phyloP scores from a whole-genome alignment of 2,329 filamentous ascomycete species.

The Chrysoporthe deuterocubensis region DNA sequence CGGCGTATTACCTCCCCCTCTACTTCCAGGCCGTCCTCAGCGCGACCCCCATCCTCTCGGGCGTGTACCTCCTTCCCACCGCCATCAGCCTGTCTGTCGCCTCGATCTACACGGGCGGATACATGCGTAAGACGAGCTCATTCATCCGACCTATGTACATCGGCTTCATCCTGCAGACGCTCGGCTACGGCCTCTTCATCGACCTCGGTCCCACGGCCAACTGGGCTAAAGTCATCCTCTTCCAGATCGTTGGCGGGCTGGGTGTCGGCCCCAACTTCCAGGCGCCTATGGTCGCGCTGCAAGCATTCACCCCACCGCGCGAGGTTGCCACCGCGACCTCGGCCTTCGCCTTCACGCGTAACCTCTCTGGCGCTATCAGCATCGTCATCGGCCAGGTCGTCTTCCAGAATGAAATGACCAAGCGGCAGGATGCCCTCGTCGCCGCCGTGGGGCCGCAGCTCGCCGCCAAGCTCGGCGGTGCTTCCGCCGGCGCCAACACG shows the following conservation, averaged over 20 bases:
- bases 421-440: conserved; percentile 12
- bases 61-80: conserved; percentile 62
- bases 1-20: conserved; percentile 69
- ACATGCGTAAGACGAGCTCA: conserved; percentile 54
- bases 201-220: conserved; percentile 54
- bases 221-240: conserved; percentile 50
- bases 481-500: not conserved
- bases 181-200: conserved; percentile 60
- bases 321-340: conserved; percentile 64
- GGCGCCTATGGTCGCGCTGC: conserved; percentile 64
- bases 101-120: conserved; percentile 29
- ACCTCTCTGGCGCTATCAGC: conserved; percentile 56
- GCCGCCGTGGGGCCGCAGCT: conserved; percentile 36
- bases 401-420: conserved; percentile 35
- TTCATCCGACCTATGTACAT: conserved; percentile 58
- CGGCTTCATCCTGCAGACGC: conserved; percentile 55
- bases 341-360: conserved; percentile 59
- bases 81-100: conserved; percentile 45
- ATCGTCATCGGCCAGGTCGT: conserved; percentile 51
- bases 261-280: conserved; percentile 65
- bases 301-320: conserved; percentile 57
- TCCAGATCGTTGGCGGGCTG: conserved; percentile 58
- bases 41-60: conserved; percentile 57
- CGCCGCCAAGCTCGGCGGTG: conserved; percentile 53
- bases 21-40: conserved; percentile 65